These are phyloP conservation scores for Lactarius trivialis DNA, from an alignment of 768 basidiomycete species.

Conservation along the genomic window DNA sequence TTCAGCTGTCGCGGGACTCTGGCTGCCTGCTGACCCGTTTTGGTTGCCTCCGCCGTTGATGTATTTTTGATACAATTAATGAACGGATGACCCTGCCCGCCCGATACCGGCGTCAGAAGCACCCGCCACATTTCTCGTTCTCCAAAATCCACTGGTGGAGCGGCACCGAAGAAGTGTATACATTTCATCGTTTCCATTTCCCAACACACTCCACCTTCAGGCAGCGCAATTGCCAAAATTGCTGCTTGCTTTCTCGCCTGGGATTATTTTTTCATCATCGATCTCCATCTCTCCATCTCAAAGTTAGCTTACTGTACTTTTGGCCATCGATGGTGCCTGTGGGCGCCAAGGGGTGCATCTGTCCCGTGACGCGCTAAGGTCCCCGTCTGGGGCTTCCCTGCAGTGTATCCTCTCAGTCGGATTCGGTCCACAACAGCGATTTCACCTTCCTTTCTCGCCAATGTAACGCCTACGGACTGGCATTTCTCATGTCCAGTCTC, in stretches of 20 bases:
- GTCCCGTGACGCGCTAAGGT: background rate
- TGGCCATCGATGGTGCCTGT: background rate
- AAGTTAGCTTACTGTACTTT: background rate
- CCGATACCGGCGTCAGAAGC: background rate
- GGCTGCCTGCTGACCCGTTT: background rate
- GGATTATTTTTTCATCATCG: background rate
- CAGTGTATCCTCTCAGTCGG: background rate
- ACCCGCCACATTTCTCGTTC: background rate
- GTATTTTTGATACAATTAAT: background rate
- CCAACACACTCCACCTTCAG: background rate
- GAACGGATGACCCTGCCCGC: background rate
- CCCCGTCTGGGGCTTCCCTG: background rate
- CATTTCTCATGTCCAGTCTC: background rate
- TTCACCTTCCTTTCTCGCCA: background rate
- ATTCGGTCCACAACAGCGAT: background rate
- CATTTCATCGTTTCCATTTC: background rate
- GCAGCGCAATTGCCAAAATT: background rate
- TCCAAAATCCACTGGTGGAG: background rate
- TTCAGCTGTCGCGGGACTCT: background rate
- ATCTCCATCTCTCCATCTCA: too few relatives aligned
- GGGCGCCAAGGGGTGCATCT: background rate
- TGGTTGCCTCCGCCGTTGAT: background rate
- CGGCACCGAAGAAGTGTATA: background rate
- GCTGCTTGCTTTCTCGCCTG: background rate
- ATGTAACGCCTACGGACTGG: background rate